A percentile compares a stretch with the other conserved stretches of the same genome.
These are phyloP conservation scores for Saposhnikovia divaricata DNA, from an alignment of 129 eudicot species.

Conservation along the genomic window DNA sequence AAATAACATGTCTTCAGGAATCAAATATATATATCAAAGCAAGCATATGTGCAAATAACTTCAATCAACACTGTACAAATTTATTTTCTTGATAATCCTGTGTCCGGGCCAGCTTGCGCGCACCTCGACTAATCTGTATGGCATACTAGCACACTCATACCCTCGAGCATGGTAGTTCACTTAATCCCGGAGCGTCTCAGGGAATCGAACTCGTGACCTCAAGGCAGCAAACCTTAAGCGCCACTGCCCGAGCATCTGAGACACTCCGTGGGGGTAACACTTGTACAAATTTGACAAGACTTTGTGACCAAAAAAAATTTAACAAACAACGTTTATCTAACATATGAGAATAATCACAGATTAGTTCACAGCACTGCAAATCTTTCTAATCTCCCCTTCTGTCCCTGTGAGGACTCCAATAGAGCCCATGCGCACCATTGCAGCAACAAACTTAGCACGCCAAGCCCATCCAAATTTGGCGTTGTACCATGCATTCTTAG, in stretches of 20 bases:
- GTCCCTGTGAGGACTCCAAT: constrained; percentile 27
- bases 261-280: no score
- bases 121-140: no score
- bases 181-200: no score
- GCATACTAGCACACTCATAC: no score
- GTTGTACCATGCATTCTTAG: constrained; percentile 10
- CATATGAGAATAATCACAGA: neutral
- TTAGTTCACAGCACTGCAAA: constrained; percentile 21
- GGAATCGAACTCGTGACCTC: no score
- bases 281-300: neutral
- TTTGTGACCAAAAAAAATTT: neutral
- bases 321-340: neutral
- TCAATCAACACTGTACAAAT: no score
- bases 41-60: neutral
- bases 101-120: no score
- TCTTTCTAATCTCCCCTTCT: constrained; percentile 31
- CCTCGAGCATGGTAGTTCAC: no score
- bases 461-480: constrained; percentile 13
- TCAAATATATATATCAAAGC: neutral
- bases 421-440: constrained; percentile 36
- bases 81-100: no score
- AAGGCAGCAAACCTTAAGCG: no score
- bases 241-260: no score
- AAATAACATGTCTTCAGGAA: neutral
- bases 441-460: constrained; percentile 29